Evolutionary conservation across 2,329 filamentous ascomycete genomes (phyloP).

Genomic region (Biscogniauxia marginata): DNA sequence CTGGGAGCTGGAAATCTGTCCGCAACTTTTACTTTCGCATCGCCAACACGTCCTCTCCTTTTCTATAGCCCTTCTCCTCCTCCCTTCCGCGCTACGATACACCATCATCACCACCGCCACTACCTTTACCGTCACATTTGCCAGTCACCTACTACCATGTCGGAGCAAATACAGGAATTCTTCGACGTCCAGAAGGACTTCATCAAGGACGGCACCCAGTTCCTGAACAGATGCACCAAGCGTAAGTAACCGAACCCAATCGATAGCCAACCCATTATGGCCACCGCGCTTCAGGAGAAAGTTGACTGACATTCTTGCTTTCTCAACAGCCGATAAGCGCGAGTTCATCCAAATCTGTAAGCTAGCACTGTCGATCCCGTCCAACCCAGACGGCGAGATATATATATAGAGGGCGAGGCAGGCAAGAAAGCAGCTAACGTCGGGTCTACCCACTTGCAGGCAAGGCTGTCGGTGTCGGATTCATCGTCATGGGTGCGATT

Average conservation of each 20-base stretch:
- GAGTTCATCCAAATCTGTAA: constrained; percentile 51
- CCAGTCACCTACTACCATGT: constrained; percentile 43
- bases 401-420: not conserved
- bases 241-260: constrained; percentile 33
- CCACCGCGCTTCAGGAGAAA: not conserved
- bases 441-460: constrained; percentile 12
- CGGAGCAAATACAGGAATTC: constrained; percentile 68
- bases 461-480: constrained; percentile 66
- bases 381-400: not conserved
- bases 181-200: constrained; percentile 68
- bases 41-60: not conserved
- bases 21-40: constrained; percentile 14
- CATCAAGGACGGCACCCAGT: constrained; percentile 60
- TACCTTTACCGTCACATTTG: too few species aligned
- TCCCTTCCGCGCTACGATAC: too few species aligned
- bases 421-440: constrained; percentile 17
- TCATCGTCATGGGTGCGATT: constrained; percentile 69
- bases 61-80: not conserved
- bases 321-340: constrained; percentile 44
- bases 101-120: not conserved
- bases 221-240: constrained; percentile 62
- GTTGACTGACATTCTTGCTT: constrained; percentile 15
- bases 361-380: constrained; percentile 17
- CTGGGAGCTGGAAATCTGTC: constrained; percentile 21
- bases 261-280: too few species aligned